A percentile compares a stretch with the other conserved stretches of the same genome.
Conservation (phyloP, 2,329 filamentous ascomycete genomes). For the Cladosporium sp. region DNA sequence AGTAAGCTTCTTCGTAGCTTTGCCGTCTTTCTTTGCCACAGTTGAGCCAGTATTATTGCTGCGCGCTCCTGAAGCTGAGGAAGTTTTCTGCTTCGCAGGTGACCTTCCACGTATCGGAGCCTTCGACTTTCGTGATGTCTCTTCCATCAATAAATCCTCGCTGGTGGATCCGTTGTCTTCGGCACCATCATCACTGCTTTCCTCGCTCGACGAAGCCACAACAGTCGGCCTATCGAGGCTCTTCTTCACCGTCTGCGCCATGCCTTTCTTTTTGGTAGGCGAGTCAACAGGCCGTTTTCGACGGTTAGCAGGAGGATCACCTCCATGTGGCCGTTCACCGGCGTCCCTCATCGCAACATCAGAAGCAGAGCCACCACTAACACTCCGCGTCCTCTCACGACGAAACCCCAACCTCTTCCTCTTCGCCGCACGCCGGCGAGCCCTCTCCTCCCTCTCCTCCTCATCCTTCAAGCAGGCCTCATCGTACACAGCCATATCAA, state of each 20-base stretch:
- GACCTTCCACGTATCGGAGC: too few species aligned
- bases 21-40: too few species aligned
- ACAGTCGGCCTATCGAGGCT: neutral
- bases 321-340: slow-evolving; percentile 8
- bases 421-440: slow-evolving; percentile 23
- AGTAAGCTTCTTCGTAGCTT: too few species aligned
- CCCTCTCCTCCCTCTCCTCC: slow-evolving; percentile 14
- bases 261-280: slow-evolving; percentile 18
- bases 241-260: slow-evolving; percentile 19
- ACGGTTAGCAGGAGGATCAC: neutral
- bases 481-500: slow-evolving; percentile 22
- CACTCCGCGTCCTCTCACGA: neutral
- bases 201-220: slow-evolving; percentile 8
- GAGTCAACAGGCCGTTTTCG: slow-evolving; percentile 3
- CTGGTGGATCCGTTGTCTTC: neutral
- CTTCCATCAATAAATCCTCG: slow-evolving; percentile 1
- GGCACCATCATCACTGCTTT: slow-evolving; percentile 2
- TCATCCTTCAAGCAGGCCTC: slow-evolving; percentile 13
- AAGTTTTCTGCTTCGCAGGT: too few species aligned
- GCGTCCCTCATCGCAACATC: slow-evolving; percentile 14
- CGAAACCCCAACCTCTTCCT: slow-evolving; percentile 19
- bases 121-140: neutral
- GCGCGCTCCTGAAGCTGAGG: too few species aligned
- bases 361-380: slow-evolving; percentile 13
- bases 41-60: too few species aligned